phyloP scores from a whole-genome alignment of 2,329 filamentous ascomycete genomes.

The Scedosporium aurantiacum region DNA sequence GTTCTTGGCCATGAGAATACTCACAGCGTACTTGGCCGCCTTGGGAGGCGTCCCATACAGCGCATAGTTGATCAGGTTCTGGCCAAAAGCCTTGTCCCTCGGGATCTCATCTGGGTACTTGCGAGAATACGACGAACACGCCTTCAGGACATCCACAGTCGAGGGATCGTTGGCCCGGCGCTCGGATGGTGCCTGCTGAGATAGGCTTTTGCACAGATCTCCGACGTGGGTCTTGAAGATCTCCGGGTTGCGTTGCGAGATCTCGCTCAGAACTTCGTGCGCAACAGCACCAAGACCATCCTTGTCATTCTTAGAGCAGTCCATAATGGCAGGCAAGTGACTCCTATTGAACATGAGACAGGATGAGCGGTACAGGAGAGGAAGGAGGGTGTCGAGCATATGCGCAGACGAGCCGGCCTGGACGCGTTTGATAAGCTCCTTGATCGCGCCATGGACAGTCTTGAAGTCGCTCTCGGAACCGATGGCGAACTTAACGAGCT shows the following conservation, averaged over 20 bases:
- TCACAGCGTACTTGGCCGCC: conserved; percentile 87
- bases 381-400: conserved; percentile 68
- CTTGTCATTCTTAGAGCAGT: conserved; percentile 74
- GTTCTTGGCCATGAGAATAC: conserved; percentile 68
- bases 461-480: conserved; percentile 82
- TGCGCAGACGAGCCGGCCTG: conserved; percentile 53
- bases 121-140: conserved; percentile 82
- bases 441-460: conserved; percentile 80
- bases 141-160: conserved; percentile 85
- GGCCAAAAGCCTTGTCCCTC: conserved; percentile 66
- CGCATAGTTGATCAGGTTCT: conserved; percentile 74
- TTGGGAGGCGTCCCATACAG: conserved; percentile 70
- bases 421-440: conserved; percentile 75
- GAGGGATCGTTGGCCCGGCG: conserved; percentile 56
- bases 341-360: conserved; percentile 89
- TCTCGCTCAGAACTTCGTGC: conserved; percentile 83
- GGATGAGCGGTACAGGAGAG: conserved; percentile 72
- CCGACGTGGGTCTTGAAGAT: conserved; percentile 89
- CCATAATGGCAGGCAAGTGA: conserved; percentile 82
- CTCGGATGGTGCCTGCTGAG: conserved; percentile 65
- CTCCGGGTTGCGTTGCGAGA: conserved; percentile 78
- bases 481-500: conserved; percentile 78
- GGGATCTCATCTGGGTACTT: conserved; percentile 78
- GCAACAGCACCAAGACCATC: conserved; percentile 66
- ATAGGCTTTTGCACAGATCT: conserved; percentile 78